Evolutionary conservation across 2,329 filamentous ascomycete species (phyloP), one percentile per base, ranked within the genome.

Genomic region (Biscogniauxia marginata): DNA sequence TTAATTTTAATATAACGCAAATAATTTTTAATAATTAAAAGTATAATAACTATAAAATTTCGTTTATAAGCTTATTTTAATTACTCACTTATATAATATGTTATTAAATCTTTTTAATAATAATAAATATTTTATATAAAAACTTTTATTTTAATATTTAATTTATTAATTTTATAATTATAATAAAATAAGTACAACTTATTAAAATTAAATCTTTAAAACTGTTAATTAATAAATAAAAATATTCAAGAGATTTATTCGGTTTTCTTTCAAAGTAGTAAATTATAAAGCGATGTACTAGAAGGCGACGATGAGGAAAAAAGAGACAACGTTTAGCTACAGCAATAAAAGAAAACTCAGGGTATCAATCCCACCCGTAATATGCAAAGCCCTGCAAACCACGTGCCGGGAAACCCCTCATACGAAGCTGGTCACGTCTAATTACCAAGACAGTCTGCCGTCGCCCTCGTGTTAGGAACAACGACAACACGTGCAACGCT

Each of bases 301-400:
- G 56, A 63, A 63, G 60, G 48, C 57, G 63, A 55, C 50, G 59
- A 65, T 57, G 49, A 57, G 55, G 49, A 53, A 45, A 48, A 51
- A 45, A 52, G 52, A 39, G 52, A 52, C 56, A 47, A 54, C 34
- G 49, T 49, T 56, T 20, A 46, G 39, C 30, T 39, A 39, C n/a
- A 39, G 6, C 30, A 54, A 47, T 54, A 52, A 52, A 50, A 45
- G 46, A 55, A 61, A 62, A 59, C 46, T 55, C 53, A 57, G 65
- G 66, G 66, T 67, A 68, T 68, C 66, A 66, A 65, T 63, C 54
- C 64, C 60, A 60, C 52, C 30, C 30, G n/a, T 39, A 11, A 39
- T 16, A 52, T 43, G 55, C 55, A 50, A 54, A 58, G 56, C 50
- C 50, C 49, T 43, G 49, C 56, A 47, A 50, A 34, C 8, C 34